A percentile compares a stretch with the other conserved stretches of the same genome.
phyloP scores from a whole-genome alignment of 495 filamentous ascomycete genomes.

The Bathelium albidoporum region DNA sequence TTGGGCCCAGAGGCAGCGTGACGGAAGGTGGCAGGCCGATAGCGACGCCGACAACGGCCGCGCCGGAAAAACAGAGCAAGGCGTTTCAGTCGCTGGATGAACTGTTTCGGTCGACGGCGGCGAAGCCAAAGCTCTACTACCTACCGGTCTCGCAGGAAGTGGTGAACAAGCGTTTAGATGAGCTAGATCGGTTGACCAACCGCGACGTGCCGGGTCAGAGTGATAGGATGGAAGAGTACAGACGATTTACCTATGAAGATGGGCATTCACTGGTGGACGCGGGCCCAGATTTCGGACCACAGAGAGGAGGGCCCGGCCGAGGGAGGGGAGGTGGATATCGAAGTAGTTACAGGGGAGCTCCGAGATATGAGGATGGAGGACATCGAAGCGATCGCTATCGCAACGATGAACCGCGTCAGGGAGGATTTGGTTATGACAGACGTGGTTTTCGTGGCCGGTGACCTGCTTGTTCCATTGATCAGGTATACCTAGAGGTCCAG shows the following conservation, averaged over 20 bases:
- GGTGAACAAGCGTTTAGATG: slow-evolving; percentile 55
- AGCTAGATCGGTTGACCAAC: slow-evolving; percentile 45
- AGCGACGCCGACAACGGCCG: slow-evolving; percentile 6
- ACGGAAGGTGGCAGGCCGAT: slow-evolving; percentile 16
- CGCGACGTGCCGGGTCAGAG: slow-evolving; percentile 32
- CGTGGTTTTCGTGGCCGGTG: neutral
- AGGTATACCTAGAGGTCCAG: too few species aligned
- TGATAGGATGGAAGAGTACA: slow-evolving; percentile 43
- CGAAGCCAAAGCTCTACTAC: slow-evolving; percentile 63
- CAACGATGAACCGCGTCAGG: neutral
- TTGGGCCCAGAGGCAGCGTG: slow-evolving; percentile 30
- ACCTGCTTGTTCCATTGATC: neutral
- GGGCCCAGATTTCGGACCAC: slow-evolving; percentile 53
- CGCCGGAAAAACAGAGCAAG: neutral
- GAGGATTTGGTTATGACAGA: neutral
- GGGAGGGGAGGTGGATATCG: slow-evolving; percentile 29
- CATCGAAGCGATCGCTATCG: neutral
- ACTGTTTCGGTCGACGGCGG: slow-evolving; percentile 50
- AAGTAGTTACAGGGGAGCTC: slow-evolving; percentile 26
- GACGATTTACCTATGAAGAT: slow-evolving; percentile 71
- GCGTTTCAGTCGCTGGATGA: slow-evolving; percentile 45
- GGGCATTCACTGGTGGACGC: slow-evolving; percentile 59
- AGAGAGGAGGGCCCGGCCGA: slow-evolving; percentile 30
- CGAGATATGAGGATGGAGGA: neutral
- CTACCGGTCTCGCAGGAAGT: slow-evolving; percentile 44